A percentile compares a stretch with the other conserved stretches of the same genome.
Evolutionary conservation across 257 asterid genomes (phyloP).

Genomic region (Petrea volubilis): DNA sequence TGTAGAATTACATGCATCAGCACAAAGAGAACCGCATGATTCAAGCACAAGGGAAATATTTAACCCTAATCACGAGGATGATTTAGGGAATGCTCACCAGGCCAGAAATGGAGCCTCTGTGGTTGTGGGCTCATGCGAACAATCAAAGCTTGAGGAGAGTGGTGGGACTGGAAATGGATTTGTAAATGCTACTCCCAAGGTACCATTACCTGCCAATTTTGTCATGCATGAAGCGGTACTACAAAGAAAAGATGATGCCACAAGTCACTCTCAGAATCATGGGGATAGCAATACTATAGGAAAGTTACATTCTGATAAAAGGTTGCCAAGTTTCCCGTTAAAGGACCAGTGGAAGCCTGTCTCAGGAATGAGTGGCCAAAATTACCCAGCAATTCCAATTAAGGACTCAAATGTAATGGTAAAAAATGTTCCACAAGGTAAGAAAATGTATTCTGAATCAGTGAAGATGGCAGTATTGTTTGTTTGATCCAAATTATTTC

Average conservation of each 20-base stretch:
- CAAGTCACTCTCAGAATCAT: constrained; percentile 43
- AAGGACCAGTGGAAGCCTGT: constrained; percentile 85
- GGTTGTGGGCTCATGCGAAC: constrained; percentile 45
- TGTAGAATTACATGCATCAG: constrained; percentile 55
- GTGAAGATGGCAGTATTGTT: not conserved
- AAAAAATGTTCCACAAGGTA: constrained; percentile 50
- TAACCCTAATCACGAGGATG: constrained; percentile 46
- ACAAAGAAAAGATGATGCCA: constrained; percentile 50
- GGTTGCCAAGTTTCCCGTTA: constrained; percentile 44
- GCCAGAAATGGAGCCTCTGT: constrained; percentile 45
- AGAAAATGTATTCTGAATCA: constrained; percentile 13
- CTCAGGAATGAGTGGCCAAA: constrained; percentile 58
- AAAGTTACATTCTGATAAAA: constrained; percentile 47
- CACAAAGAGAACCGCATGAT: constrained; percentile 51
- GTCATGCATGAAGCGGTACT: constrained; percentile 43
- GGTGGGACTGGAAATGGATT: constrained; percentile 53
- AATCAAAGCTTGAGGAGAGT: constrained; percentile 48
- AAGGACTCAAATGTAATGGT: constrained; percentile 47
- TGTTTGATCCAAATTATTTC: constrained; percentile 9
- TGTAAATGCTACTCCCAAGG: constrained; percentile 43
- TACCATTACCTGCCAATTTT: constrained; percentile 40
- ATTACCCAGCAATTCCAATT: constrained; percentile 39
- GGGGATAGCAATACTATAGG: constrained; percentile 44
- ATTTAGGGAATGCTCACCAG: constrained; percentile 46
- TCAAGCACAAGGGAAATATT: constrained; percentile 42